Evolutionary conservation across 805 yeast species (phyloP).

Genomic region (Spathaspora arborariae): DNA sequence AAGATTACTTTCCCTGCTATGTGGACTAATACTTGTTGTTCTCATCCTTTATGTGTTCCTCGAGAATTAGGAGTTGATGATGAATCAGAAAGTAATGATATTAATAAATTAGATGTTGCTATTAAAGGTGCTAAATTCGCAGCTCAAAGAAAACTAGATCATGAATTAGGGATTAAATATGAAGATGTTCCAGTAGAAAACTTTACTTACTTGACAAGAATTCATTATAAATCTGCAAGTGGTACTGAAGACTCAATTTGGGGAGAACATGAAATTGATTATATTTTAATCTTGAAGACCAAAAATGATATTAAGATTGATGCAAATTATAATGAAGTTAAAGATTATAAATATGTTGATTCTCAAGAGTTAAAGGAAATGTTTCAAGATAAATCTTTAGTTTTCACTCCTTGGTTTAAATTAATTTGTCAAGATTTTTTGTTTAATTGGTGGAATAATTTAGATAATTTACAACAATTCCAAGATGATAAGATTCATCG

Average conservation of each 20-base stretch:
- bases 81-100: constrained; percentile 11
- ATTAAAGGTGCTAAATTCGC: constrained; percentile 80
- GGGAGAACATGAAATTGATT: constrained; percentile 99
- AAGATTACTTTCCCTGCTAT: constrained; percentile 93
- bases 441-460: constrained; percentile 89
- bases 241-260: constrained; percentile 62
- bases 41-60: constrained; percentile 88
- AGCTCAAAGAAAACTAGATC: constrained; percentile 87
- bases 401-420: constrained; percentile 98
- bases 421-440: constrained; percentile 87
- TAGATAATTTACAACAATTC: constrained; percentile 54
- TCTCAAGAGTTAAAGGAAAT: constrained; percentile 63
- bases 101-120: constrained; percentile 49
- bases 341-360: constrained; percentile 72
- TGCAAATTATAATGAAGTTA: constrained; percentile 72
- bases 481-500: constrained; percentile 47
- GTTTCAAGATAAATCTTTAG: constrained; percentile 64
- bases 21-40: constrained; percentile 99
- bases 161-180: constrained; percentile 81
- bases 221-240: constrained; percentile 84
- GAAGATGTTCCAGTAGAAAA: constrained; percentile 58
- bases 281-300: constrained; percentile 74
- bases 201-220: constrained; percentile 85
- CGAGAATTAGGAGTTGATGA: constrained; percentile 63
- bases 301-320: constrained; percentile 50